These are phyloP conservation scores for Coemansia sp. DNA, from an alignment of 192 early-diverging fungal genomes.

Conservation along the genomic window DNA sequence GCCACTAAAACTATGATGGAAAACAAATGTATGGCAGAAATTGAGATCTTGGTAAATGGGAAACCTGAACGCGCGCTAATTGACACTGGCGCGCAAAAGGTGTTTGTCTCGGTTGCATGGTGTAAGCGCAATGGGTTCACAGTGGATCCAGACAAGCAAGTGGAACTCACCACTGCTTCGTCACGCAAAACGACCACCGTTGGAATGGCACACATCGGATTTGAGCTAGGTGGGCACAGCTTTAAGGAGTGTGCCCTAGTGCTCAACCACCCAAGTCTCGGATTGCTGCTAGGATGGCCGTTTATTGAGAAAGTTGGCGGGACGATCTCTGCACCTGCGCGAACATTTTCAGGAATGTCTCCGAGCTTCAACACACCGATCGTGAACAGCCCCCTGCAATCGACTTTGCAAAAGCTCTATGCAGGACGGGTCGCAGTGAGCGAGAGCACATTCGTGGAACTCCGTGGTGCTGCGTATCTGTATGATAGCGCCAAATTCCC, in stretches of 20 bases:
- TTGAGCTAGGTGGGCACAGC: not conserved
- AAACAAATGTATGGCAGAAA: not conserved
- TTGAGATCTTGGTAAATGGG: not conserved
- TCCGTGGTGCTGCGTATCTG: not conserved
- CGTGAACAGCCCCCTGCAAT: not conserved
- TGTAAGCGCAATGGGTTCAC: not conserved
- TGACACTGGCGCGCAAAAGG: not conserved
- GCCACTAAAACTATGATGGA: not conserved
- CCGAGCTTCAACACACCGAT: not conserved
- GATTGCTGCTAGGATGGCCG: not conserved
- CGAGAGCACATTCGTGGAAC: not conserved
- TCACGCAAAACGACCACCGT: not conserved
- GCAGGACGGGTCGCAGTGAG: not conserved
- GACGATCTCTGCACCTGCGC: not conserved
- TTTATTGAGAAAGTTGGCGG: constrained; percentile 1
- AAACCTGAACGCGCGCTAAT: not conserved
- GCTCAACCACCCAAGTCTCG: not conserved
- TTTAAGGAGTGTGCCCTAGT: not conserved
- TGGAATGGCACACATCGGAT: not conserved
- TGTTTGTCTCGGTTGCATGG: not conserved
- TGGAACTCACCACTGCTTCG: not conserved
- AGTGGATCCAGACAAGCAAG: not conserved
- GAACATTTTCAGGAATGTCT: not conserved
- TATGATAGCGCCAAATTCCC: not conserved
- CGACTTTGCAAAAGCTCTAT: not conserved